A percentile compares a stretch with the other conserved stretches of the same genome.
These are phyloP conservation scores for Aurifilum marmelostoma DNA, from an alignment of 2,329 filamentous ascomycete genomes.

Conservation along the genomic window DNA sequence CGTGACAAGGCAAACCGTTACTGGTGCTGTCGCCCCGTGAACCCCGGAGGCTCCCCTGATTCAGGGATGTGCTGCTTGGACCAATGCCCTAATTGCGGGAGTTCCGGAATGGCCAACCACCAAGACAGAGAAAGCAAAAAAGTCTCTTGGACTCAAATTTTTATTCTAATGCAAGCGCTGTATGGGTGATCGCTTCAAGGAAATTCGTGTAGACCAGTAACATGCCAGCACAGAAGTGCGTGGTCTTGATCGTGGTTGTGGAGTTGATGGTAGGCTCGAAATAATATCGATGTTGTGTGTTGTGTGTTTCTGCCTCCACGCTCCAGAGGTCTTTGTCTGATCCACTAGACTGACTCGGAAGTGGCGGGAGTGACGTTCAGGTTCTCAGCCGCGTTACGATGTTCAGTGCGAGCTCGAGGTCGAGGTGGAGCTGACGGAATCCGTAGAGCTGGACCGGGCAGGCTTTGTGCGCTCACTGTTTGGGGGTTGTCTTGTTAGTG, in stretches of 20 bases:
- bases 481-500: neutral
- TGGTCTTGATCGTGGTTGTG: neutral
- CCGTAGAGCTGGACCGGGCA: conserved; percentile 25
- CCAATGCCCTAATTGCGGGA: neutral
- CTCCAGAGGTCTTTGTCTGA: neutral
- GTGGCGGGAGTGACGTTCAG: neutral
- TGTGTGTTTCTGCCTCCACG: too few relatives aligned
- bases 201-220: neutral
- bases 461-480: conserved; percentile 30
- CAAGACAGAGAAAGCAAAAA: too few relatives aligned
- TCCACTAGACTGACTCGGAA: neutral
- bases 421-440: conserved; percentile 28
- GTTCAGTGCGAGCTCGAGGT: conserved; percentile 29
- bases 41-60: neutral
- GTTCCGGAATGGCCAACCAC: neutral
- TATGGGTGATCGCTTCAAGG: neutral
- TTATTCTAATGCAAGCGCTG: neutral
- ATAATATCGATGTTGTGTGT: neutral
- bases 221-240: neutral
- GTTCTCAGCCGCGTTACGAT: neutral
- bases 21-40: neutral
- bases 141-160: neutral
- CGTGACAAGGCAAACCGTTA: neutral
- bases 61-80: neutral
- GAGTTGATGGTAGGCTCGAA: neutral